Base-by-base conservation (phyloP, 768 basidiomycete species). In the Leccinum olivaceopallidum region DNA sequence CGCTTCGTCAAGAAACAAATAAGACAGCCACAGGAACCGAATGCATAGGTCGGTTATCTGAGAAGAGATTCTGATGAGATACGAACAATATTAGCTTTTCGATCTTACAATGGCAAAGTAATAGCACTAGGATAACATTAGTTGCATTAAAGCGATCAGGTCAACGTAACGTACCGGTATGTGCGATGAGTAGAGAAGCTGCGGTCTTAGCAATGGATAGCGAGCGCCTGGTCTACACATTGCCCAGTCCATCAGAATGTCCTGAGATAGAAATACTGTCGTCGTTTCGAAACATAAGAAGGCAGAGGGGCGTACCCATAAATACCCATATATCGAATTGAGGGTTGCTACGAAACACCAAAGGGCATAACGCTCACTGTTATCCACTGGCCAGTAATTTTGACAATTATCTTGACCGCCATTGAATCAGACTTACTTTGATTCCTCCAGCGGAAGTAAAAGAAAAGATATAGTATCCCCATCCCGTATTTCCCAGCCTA, bases 241-340 rank as follows among this genome's bases (percentile, higher is more conserved):
- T 2, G 90, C 92, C 96, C 96, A 98, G 72, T 98, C 96, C 85
- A 95, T 90, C 10, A 89, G 69, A 34, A 94, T 72, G 67, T 97
- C 94, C 94, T 92, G 63, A 57, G 44, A 42, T n/a, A 57, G 28
- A 56, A 39, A 24, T 49, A 39, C 44, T 16, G 30, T 50, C 6
- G 26, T 44, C 20, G 28, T 22, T 9, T 49, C n/a, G 9, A 34
- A 42, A 50, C 10, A 26, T 44, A 14, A 10, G 12, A 26, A 56
- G 44, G n/a, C 2, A 9, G 34, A 51, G n/a, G 9, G 56, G 68
- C 85, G 56, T 68, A 92, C 94, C 95, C 97, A 98, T 39, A 83
- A 71, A 47, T 81, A 81, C 5, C 86, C 84, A 71, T 97, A 99
- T 2, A 82, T 60, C 0, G 94, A 82, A 67, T 85, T 87, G 50